Evolutionary conservation across 441 rosid species (phyloP).

Genomic region (Corymbia calophylla): DNA sequence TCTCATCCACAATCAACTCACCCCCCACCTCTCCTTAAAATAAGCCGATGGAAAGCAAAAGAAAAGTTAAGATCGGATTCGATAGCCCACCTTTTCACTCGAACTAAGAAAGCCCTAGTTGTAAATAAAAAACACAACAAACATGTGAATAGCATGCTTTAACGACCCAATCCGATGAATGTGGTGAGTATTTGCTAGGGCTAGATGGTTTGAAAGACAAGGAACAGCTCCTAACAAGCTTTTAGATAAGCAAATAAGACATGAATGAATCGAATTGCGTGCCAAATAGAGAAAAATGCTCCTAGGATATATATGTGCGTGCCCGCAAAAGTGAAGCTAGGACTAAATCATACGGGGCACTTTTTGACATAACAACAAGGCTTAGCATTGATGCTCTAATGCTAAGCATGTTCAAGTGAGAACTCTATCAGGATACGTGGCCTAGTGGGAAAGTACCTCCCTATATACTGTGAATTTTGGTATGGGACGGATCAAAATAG

Average conservation of each 20-base stretch:
- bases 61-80: background rate
- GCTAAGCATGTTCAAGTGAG: background rate
- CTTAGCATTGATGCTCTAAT: fast-evolving
- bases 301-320: background rate
- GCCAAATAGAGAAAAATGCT: fast-evolving
- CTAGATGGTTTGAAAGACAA: fast-evolving
- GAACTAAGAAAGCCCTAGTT: background rate
- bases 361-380: fast-evolving
- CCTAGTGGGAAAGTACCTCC: background rate
- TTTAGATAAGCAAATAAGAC: background rate
- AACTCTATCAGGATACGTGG: fast-evolving
- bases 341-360: background rate
- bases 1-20: background rate
- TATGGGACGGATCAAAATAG: fast-evolving
- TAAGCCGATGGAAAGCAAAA: background rate
- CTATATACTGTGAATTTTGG: background rate
- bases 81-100: background rate
- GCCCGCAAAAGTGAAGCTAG: background rate
- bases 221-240: background rate
- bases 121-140: background rate
- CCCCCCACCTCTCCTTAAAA: background rate
- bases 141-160: fast-evolving
- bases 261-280: fast-evolving
- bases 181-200: fast-evolving
- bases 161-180: fast-evolving